Conservation (phyloP, 2,329 filamentous ascomycete genomes). For the Penicillium sp. region DNA sequence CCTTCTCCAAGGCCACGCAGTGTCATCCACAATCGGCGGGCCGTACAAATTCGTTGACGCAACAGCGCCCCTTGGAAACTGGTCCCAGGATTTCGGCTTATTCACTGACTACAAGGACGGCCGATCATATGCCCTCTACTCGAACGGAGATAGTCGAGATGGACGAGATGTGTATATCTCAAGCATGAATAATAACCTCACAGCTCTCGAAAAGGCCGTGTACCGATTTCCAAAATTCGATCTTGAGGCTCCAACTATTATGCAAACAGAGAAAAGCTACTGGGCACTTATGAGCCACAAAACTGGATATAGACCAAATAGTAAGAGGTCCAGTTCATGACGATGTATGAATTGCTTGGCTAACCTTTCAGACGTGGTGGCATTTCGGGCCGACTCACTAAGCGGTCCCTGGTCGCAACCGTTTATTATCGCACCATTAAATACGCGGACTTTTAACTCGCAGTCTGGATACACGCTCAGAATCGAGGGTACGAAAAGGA, state of each 20-base stretch:
- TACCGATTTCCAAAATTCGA: conserved; percentile 60
- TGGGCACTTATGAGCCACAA: conserved; percentile 63
- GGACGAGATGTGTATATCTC: conserved; percentile 59
- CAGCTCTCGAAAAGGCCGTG: conserved; percentile 52
- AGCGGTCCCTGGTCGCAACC: conserved; percentile 56
- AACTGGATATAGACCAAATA: conserved; percentile 63
- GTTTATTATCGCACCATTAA: conserved; percentile 51
- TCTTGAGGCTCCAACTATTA: conserved; percentile 59
- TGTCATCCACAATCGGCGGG: conserved; percentile 52
- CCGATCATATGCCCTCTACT: conserved; percentile 57
- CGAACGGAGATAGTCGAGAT: conserved; percentile 56
- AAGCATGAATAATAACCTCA: conserved; percentile 53
- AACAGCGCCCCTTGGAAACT: conserved; percentile 57
- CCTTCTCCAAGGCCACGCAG: conserved; percentile 57
- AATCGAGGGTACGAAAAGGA: conserved; percentile 50
- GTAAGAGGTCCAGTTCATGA: conserved; percentile 16
- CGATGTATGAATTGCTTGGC: not conserved
- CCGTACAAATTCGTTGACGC: conserved; percentile 57
- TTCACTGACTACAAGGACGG: conserved; percentile 61
- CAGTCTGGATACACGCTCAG: conserved; percentile 52
- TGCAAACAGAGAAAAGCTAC: conserved; percentile 60
- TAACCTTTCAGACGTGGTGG: conserved; percentile 49
- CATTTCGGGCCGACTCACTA: conserved; percentile 53
- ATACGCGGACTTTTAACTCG: conserved; percentile 54
- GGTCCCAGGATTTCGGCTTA: conserved; percentile 62